Conservation (phyloP, 176 grass and related monocot genomes). For the Ananas comosus region DNA sequence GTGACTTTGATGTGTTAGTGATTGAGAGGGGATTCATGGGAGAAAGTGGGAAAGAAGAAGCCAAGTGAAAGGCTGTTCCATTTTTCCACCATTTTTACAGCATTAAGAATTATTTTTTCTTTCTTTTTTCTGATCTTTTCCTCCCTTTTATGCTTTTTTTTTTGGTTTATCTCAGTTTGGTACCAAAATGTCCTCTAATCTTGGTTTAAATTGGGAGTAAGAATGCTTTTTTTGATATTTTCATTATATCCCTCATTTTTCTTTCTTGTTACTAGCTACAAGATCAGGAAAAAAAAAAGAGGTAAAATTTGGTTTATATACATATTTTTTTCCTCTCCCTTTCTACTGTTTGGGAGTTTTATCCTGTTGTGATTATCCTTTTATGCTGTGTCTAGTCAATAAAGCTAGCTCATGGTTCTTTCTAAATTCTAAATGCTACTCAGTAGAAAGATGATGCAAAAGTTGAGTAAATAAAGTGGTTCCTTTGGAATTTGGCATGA, state of each 20-base stretch:
- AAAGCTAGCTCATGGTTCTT: neutral
- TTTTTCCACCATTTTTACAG: neutral
- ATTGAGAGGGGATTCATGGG: too few relatives aligned
- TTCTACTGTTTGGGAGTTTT: neutral
- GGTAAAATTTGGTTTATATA: neutral
- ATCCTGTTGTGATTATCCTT: neutral
- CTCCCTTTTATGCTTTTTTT: too few relatives aligned
- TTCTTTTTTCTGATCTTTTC: neutral
- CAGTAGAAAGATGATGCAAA: neutral
- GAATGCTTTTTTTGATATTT: neutral
- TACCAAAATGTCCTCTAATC: too few relatives aligned
- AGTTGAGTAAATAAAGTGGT: neutral
- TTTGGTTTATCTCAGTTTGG: too few relatives aligned
- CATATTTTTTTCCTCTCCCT: neutral
- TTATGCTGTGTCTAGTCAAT: neutral
- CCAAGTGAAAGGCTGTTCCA: too few relatives aligned
- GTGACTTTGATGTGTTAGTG: too few relatives aligned
- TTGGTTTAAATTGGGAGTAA: neutral
- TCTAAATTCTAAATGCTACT: neutral
- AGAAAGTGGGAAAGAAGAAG: too few relatives aligned
- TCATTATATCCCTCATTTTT: neutral
- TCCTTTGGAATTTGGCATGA: neutral
- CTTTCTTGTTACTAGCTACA: neutral
- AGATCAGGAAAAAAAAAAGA: neutral
- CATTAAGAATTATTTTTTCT: neutral